These are phyloP conservation scores for Cystobasidium onofrii DNA, from an alignment of 768 basidiomycete genomes.

Conservation along the genomic window DNA sequence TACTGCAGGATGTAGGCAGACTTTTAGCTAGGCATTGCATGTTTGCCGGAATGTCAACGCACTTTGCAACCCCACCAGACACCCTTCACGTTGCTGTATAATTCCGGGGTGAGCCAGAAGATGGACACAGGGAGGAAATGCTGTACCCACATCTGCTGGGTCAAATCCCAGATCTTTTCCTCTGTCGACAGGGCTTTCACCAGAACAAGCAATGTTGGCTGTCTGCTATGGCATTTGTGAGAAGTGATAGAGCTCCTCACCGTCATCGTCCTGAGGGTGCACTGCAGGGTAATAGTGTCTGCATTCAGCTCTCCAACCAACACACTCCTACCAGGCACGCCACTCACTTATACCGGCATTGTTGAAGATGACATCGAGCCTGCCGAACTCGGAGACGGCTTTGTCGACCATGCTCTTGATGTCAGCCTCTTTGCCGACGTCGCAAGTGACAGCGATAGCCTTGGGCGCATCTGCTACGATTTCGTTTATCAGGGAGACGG, in stretches of 20 bases:
- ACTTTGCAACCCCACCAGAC: constrained; percentile 93
- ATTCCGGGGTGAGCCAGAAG: too few species aligned
- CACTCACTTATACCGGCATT: constrained; percentile 30
- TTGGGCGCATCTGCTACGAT: constrained; percentile 54
- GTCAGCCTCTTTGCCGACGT: constrained; percentile 81
- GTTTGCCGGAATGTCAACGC: not conserved
- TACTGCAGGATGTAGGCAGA: constrained; percentile 51
- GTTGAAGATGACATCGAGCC: constrained; percentile 72
- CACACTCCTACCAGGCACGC: not conserved
- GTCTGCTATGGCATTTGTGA: not conserved
- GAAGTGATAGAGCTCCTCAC: not conserved
- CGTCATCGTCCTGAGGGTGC: constrained; percentile 27
- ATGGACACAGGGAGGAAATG: too few species aligned
- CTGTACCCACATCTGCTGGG: constrained; percentile 41
- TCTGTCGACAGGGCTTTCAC: constrained; percentile 75
- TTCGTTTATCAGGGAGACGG: constrained; percentile 56
- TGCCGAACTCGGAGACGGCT: constrained; percentile 77
- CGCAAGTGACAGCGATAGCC: constrained; percentile 61
- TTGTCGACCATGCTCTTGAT: constrained; percentile 70
- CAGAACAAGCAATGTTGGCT: not conserved
- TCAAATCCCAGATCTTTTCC: constrained; percentile 76
- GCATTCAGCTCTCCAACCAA: not conserved
- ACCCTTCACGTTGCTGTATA: constrained; percentile 92
- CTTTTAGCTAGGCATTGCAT: not conserved
- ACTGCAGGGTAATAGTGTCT: not conserved